Base-by-base conservation (phyloP, 768 basidiomycete genomes). In the Rhodotorula diobovata region DNA sequence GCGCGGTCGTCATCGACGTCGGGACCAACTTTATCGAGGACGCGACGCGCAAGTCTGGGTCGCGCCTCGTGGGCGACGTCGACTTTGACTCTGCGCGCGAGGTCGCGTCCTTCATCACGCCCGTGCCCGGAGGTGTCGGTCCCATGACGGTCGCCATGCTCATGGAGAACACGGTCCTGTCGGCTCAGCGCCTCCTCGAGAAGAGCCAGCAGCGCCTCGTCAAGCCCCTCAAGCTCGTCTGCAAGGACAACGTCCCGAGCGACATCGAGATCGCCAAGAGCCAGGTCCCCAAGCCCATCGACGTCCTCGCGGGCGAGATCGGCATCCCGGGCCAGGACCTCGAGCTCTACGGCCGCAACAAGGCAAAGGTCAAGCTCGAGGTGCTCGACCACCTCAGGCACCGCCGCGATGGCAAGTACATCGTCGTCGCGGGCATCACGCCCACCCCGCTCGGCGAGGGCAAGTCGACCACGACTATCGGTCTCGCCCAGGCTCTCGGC, bases 81-180 rank as follows among this genome's bases (percentile, higher is more conserved):
- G 88, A 96, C 72, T 98, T 87, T 78, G 84, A 84, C 15, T 84
- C 89, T 12, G 94, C 91, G n/a, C 82, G 85, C 35, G 78, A 83
- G 56, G 86, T 89, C 68, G 95, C 96, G 3, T 90, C 91, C 4
- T 83, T 89, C 81, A 96, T 99, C 77, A 99, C 96, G 0, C 96
- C 96, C 32, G 96, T 99, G 35, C 96, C 96, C 0, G 96, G 96
- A 80, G 96, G 96, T 67, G 96, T 99, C 63, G 96, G 96, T 21
- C 96, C 96, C n/a, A 96, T 98, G 94, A 99, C 96, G 23, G 96
- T 99, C 68, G 96, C 96, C 32, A 85, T 97, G 83, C 87, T 99
- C 73, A 97, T 99, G 94, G 86, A 88, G 78, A 99, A 98, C 82
- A 95, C 94, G 3, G 82, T 92, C 75, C 83, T 85, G 73, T 89